Percentiles rank a stretch among this genome's conserved stretches.
Conservation (phyloP, 257 asterid genomes). For the Cruciata laevipes region DNA sequence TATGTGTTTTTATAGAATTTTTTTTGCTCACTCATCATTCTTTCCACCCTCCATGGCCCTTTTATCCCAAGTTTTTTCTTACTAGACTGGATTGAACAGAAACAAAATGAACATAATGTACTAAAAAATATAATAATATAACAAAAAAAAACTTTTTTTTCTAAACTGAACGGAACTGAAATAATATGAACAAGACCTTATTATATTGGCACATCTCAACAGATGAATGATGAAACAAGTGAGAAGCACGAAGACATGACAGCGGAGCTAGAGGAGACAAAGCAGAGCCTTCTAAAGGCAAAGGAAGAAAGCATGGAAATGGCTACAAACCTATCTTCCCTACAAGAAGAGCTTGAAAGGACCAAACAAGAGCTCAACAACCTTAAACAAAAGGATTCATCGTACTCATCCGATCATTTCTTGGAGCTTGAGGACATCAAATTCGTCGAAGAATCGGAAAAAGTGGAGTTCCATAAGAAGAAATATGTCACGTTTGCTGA, state of each 20-base stretch:
- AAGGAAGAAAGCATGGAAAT: slow-evolving; percentile 47
- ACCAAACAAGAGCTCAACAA: slow-evolving; percentile 55
- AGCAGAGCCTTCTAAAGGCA: slow-evolving; percentile 58
- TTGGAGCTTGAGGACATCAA: slow-evolving; percentile 44
- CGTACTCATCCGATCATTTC: slow-evolving; percentile 4
- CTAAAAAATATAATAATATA: too few relatives aligned
- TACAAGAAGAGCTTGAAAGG: slow-evolving; percentile 58
- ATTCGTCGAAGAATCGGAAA: slow-evolving; percentile 29
- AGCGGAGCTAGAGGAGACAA: slow-evolving; percentile 58
- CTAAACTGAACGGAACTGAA: too few relatives aligned
- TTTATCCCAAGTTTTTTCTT: too few relatives aligned
- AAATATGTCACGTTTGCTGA: slow-evolving; percentile 61
- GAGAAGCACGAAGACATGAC: slow-evolving; percentile 17
- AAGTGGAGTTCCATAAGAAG: slow-evolving; percentile 45
- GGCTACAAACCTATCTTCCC: slow-evolving; percentile 51
- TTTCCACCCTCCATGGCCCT: not conserved
- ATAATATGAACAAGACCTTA: too few relatives aligned
- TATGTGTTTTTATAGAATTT: not conserved
- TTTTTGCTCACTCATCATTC: not conserved
- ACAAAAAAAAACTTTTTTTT: too few relatives aligned
- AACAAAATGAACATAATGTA: too few relatives aligned
- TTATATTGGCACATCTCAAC: too few relatives aligned
- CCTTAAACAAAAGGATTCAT: slow-evolving; percentile 21
- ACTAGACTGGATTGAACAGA: too few relatives aligned
- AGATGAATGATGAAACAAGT: slow-evolving; percentile 38